These are phyloP conservation scores for Escovopsis sp. DNA, from an alignment of 2,329 filamentous ascomycete genomes.

Conservation along the genomic window DNA sequence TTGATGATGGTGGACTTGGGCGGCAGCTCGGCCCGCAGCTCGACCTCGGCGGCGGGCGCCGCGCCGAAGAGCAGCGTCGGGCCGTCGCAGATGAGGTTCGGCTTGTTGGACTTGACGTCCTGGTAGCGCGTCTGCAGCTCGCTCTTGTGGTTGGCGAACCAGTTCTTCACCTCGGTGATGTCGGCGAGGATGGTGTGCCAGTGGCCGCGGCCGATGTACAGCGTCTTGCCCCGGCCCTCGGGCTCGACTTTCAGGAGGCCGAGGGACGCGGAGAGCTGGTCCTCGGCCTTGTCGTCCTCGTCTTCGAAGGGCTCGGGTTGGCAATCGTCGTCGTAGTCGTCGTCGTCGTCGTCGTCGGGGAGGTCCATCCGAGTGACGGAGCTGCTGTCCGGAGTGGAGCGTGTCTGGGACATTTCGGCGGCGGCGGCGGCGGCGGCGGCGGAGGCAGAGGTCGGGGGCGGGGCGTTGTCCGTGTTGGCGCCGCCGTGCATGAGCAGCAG, in stretches of 20 bases:
- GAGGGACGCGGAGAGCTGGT: constrained; percentile 53
- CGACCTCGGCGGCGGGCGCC: constrained; percentile 53
- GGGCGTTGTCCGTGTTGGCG: constrained; percentile 30
- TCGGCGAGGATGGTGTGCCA: constrained; percentile 69
- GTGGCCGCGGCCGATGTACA: constrained; percentile 70
- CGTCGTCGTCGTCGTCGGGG: constrained; percentile 48
- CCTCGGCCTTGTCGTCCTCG: constrained; percentile 42
- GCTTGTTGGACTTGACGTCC: constrained; percentile 55
- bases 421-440: constrained; percentile 14
- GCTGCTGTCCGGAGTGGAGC: constrained; percentile 26
- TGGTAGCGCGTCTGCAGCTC: constrained; percentile 73
- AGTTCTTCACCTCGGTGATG: constrained; percentile 86
- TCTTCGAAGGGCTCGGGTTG: constrained; percentile 50
- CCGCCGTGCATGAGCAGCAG: constrained; percentile 89
- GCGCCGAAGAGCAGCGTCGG: constrained; percentile 69
- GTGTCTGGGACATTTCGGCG: constrained; percentile 19
- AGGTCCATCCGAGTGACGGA: constrained; percentile 29
- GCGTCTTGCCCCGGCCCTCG: constrained; percentile 57
- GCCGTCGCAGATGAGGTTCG: constrained; percentile 42
- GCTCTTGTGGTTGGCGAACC: constrained; percentile 74
- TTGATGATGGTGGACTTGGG: constrained; percentile 70
- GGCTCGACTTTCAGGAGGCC: constrained; percentile 68
- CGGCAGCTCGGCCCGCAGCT: constrained; percentile 68
- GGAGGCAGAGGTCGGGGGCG: too few species aligned
- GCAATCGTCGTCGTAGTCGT: constrained; percentile 41